phyloP scores from a whole-genome alignment of 257 asterid species.

The Paraleonurus japonicus region DNA sequence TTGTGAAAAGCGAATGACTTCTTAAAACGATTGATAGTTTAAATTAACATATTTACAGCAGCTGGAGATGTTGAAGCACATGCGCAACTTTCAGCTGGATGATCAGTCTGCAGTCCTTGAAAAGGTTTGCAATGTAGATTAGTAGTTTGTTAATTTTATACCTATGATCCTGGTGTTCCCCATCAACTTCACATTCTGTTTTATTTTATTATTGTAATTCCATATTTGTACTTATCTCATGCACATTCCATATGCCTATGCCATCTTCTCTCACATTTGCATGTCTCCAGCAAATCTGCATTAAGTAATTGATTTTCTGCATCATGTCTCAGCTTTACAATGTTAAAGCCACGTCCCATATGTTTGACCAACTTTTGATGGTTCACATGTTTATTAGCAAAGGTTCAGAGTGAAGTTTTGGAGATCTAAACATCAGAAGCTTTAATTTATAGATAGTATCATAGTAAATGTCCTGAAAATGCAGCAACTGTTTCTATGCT shows the following conservation, averaged over 20 bases:
- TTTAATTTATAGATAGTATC: neutral
- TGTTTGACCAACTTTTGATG: neutral
- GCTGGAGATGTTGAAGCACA: conserved; percentile 81
- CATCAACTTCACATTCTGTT: neutral
- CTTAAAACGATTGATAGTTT: neutral
- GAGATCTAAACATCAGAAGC: neutral
- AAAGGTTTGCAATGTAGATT: conserved; percentile 42
- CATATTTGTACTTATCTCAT: neutral
- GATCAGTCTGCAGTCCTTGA: conserved; percentile 84
- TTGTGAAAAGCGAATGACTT: neutral
- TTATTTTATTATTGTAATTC: neutral
- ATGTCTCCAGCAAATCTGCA: neutral
- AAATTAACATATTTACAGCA: conserved; percentile 45
- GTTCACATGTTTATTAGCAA: neutral
- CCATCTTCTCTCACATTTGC: neutral
- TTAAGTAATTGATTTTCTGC: neutral
- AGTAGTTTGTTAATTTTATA: neutral
- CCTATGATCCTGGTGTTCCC: neutral
- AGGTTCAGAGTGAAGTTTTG: conserved; percentile 7
- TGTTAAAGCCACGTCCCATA: neutral
- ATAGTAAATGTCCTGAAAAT: neutral
- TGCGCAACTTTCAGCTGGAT: conserved; percentile 67
- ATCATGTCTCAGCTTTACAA: neutral
- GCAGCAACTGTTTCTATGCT: neutral
- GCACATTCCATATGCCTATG: neutral